Conservation (phyloP, 495 filamentous ascomycete species). For the Pyronema domesticum region DNA sequence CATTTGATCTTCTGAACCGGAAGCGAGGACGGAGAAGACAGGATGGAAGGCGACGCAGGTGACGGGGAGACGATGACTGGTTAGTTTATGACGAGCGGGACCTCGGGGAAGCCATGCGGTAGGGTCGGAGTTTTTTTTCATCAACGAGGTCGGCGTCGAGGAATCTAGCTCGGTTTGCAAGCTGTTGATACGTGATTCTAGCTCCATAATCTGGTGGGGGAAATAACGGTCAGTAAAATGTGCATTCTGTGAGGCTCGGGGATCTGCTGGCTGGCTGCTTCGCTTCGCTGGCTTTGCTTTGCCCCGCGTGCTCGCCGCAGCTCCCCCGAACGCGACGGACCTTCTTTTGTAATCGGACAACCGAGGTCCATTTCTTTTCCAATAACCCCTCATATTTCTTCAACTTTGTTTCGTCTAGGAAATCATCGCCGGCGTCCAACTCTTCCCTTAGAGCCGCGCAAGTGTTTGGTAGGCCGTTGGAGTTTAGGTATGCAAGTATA, state of each 20-base stretch:
- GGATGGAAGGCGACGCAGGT: slow-evolving; percentile 92
- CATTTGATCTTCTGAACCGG: slow-evolving; percentile 71
- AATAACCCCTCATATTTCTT: slow-evolving; percentile 82
- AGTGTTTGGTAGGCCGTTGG: slow-evolving; percentile 49
- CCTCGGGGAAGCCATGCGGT: slow-evolving; percentile 69
- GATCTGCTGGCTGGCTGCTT: slow-evolving; percentile 1
- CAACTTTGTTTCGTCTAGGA: slow-evolving; percentile 53
- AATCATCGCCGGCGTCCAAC: slow-evolving; percentile 43
- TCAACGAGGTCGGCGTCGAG: slow-evolving; percentile 67
- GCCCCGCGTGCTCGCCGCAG: background rate
- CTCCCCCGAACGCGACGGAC: slow-evolving; percentile 27
- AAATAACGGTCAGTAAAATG: slow-evolving; percentile 8
- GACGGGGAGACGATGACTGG: slow-evolving; percentile 66
- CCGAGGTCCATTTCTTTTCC: slow-evolving; percentile 94
- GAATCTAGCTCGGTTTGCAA: slow-evolving; percentile 73
- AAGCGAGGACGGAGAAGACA: slow-evolving; percentile 76
- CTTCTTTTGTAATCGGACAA: slow-evolving; percentile 82
- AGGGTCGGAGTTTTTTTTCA: slow-evolving; percentile 65
- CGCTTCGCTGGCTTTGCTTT: background rate
- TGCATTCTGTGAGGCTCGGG: background rate
- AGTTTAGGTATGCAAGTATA: slow-evolving; percentile 69
- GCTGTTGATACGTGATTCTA: slow-evolving; percentile 51
- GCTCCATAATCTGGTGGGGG: slow-evolving; percentile 65
- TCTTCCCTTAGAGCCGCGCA: slow-evolving; percentile 50
- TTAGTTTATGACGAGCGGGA: slow-evolving; percentile 61